A percentile compares a stretch with the other conserved stretches of the same genome.
Conservation (phyloP, 805 yeast species). For the Candida jianshihensis region DNA sequence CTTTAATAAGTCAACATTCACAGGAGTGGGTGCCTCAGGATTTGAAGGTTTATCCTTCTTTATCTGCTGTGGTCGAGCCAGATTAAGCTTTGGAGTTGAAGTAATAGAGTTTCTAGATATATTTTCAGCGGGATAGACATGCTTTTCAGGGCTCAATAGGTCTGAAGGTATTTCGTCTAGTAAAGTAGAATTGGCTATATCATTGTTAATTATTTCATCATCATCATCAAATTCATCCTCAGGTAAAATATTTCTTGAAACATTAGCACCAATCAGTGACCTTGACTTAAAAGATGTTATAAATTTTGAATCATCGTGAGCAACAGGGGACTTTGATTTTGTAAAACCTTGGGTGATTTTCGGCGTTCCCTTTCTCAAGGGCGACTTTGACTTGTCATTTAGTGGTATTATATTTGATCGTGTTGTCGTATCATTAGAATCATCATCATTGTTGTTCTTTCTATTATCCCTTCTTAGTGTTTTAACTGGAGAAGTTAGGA, state of each 20-base stretch:
- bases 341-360: constrained; percentile 3
- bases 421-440: constrained; percentile 6
- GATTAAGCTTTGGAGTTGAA: neutral
- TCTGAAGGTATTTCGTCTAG: constrained; percentile 19
- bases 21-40: too few species aligned
- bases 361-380: constrained; percentile 21
- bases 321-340: constrained; percentile 1
- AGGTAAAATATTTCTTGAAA: neutral
- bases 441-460: constrained; percentile 7
- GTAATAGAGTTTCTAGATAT: constrained; percentile 1
- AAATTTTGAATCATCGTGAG: neutral
- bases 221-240: constrained; percentile 2
- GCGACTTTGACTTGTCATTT: constrained; percentile 14
- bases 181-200: constrained; percentile 13
- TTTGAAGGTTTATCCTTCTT: neutral
- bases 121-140: constrained; percentile 14
- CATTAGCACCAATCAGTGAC: neutral
- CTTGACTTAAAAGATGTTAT: constrained; percentile 3
- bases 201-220: constrained; percentile 2
- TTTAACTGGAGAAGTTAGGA: constrained; percentile 20
- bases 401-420: constrained; percentile 11
- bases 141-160: constrained; percentile 21
- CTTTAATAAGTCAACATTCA: neutral
- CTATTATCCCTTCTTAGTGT: constrained; percentile 9
- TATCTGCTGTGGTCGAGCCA: neutral